Conservation (phyloP, 345 rosid genomes). For the Eucalyptus polybractea region DNA sequence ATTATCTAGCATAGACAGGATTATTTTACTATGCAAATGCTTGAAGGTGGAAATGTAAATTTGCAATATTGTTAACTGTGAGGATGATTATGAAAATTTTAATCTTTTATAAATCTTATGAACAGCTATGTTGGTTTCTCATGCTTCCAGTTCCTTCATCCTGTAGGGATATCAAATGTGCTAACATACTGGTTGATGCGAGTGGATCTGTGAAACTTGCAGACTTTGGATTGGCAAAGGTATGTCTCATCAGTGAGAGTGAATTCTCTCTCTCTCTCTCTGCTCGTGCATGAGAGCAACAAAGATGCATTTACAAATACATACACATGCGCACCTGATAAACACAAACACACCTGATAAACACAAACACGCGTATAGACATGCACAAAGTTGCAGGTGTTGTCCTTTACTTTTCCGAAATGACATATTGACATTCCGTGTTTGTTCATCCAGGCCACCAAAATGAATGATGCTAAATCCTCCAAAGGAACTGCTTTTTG, state of each 20-base stretch:
- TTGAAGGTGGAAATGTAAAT: no score
- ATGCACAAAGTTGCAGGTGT: background rate
- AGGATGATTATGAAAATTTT: no score
- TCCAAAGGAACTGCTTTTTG: conserved; percentile 68
- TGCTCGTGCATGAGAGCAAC: background rate
- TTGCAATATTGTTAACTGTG: no score
- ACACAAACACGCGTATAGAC: background rate
- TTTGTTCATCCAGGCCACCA: background rate
- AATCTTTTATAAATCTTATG: no score
- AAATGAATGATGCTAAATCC: conserved; percentile 42
- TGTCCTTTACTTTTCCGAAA: background rate
- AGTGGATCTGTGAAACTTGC: conserved; percentile 14
- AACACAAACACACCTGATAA: background rate
- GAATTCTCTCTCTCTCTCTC: background rate
- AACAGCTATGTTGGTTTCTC: no score
- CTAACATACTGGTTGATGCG: no score
- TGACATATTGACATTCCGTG: background rate
- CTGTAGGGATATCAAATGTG: no score
- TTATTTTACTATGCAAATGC: no score
- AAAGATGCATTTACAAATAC: background rate
- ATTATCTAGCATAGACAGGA: no score
- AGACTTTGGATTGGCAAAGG: conserved; percentile 27
- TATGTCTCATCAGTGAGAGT: background rate
- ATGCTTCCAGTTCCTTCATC: no score
- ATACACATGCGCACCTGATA: background rate